phyloP scores from a whole-genome alignment of 345 rosid genomes.

The Schrenkiella parvula region DNA sequence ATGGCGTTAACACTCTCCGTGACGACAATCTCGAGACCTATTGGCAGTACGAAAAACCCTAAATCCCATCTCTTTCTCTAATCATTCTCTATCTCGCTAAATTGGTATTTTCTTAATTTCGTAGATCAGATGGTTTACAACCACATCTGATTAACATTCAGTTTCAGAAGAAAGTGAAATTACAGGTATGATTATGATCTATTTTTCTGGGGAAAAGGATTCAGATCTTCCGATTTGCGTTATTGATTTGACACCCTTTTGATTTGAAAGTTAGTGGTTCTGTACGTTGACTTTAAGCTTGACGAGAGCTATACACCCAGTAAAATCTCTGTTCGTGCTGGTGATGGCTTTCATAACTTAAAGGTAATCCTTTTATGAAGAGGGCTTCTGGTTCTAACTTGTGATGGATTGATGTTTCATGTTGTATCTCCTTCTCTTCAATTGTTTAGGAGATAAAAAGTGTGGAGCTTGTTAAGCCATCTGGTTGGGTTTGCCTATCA shows the following conservation, averaged over 20 bases:
- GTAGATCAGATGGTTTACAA: conserved; percentile 91
- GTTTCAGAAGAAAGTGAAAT: conserved; percentile 88
- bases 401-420: neutral
- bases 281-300: conserved; percentile 87
- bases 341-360: conserved; percentile 91
- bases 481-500: conserved; percentile 77
- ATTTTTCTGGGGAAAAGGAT: neutral
- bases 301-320: conserved; percentile 94
- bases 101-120: neutral
- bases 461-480: conserved; percentile 74
- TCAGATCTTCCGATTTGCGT: neutral
- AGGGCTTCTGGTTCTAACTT: neutral
- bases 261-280: conserved; percentile 55
- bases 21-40: conserved; percentile 82
- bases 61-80: neutral
- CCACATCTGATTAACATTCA: conserved; percentile 91
- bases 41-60: conserved; percentile 61
- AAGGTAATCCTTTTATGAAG: conserved; percentile 44
- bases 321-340: conserved; percentile 81
- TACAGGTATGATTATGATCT: conserved; percentile 44
- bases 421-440: neutral
- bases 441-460: conserved; percentile 68
- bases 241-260: neutral
- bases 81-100: neutral
- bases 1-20: conserved; percentile 76